Evolutionary conservation across 2,329 filamentous ascomycete genomes (phyloP), one percentile per base, ranked within the genome.

Genomic region (Talaromyces verruculosus): DNA sequence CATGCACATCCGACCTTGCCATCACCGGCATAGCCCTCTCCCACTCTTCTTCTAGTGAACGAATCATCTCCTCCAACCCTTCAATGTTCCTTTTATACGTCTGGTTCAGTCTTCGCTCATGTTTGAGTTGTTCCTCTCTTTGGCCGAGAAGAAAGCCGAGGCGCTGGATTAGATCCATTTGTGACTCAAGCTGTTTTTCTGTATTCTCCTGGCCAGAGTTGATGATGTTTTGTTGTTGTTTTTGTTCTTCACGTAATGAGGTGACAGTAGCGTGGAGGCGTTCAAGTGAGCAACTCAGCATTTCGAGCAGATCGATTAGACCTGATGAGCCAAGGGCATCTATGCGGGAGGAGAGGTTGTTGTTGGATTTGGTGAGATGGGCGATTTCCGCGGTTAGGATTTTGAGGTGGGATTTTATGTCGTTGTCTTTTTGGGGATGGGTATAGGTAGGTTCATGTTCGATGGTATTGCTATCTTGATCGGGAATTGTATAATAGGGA

Each of bases 1-100:
- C 47, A 51, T 17, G 1, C 30, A 22, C 33, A 15, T 39, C 4
- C 17, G 37, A 43, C 22, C 13, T 22, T 37, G 17, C 15, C 19
- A 0, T 72, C 91, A 57, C 88, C n/a, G 25, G 65, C 30, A 58
- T 25, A 60, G 41, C 35, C 13, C 13, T 63, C 11, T 60, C 25
- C 61, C 51, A 63, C 37, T 66, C 65, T 8, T 51, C 19, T 45
- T 59, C 53, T 37, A 66, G 30, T 19, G 10, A 15, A 39, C 35
- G 30, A 17, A 63, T 41, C 37, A 60, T 49, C 19, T 45, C 53
- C 19, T 63, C 55, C 17, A 66, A 41, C 6, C 28, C 53, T 25
- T 33, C 39, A 28, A 63, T 63, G 10, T 49, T 53, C 17, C 45
- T 28, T 22, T 15, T 63, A 55, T 55, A 60, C 2, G 19, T 28